Percentiles rank a stretch among this genome's conserved stretches.
phyloP scores from a whole-genome alignment of 2,329 filamentous ascomycete species.

The Chaetomium strumarium region DNA sequence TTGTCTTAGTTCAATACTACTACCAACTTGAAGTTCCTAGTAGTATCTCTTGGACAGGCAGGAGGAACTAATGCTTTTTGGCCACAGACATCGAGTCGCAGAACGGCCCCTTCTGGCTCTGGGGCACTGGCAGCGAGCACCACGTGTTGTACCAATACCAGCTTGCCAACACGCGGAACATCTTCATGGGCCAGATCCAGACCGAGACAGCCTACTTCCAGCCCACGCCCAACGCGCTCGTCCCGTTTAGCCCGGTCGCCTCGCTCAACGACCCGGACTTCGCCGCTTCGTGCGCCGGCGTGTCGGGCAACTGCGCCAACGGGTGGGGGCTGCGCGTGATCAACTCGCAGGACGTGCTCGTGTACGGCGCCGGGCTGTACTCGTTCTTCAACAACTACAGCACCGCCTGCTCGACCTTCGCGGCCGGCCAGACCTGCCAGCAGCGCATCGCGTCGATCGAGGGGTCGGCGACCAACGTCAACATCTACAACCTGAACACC shows the following conservation, averaged over 20 bases:
- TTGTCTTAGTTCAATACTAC: too few species aligned
- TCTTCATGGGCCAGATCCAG: slow-evolving; percentile 60
- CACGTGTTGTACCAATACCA: slow-evolving; percentile 63
- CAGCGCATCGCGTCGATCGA: slow-evolving; percentile 36
- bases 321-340: slow-evolving; percentile 62
- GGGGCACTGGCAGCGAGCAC: slow-evolving; percentile 61
- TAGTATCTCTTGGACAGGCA: background rate
- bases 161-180: slow-evolving; percentile 52
- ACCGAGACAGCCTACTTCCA: slow-evolving; percentile 66
- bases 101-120: slow-evolving; percentile 51
- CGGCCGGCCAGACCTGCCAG: slow-evolving; percentile 42
- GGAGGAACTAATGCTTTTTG: background rate
- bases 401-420: slow-evolving; percentile 41
- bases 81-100: slow-evolving; percentile 39
- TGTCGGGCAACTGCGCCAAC: slow-evolving; percentile 39
- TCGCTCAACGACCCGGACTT: slow-evolving; percentile 48
- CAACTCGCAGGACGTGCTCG: slow-evolving; percentile 46
- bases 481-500: slow-evolving; percentile 42
- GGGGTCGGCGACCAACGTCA: slow-evolving; percentile 28
- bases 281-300: slow-evolving; percentile 35
- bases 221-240: slow-evolving; percentile 52
- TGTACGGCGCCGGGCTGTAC: slow-evolving; percentile 62
- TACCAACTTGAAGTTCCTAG: too few species aligned
- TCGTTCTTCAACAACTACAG: slow-evolving; percentile 63
- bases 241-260: slow-evolving; percentile 45